Evolutionary conservation across 495 filamentous ascomycete species (phyloP).

Genomic region (Elaphomyces granulatus): DNA sequence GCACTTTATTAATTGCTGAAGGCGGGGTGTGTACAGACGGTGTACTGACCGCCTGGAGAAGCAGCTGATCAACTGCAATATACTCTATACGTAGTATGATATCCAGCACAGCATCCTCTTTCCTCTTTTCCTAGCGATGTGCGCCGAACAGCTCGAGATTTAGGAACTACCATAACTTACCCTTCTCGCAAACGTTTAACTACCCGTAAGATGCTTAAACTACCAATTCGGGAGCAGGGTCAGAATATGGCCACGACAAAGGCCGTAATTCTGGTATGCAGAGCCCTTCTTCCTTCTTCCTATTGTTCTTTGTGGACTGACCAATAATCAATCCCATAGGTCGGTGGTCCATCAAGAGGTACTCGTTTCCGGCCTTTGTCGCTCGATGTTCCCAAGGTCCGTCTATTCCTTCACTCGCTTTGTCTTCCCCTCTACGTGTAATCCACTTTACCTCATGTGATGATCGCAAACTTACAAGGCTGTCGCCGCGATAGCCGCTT

Average conservation of each 20-base stretch:
- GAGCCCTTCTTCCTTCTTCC: background rate
- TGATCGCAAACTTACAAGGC: conserved; percentile 2
- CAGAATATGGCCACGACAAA: conserved; percentile 42
- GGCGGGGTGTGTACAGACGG: too few species aligned
- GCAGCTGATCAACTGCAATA: too few species aligned
- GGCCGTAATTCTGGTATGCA: conserved; percentile 52
- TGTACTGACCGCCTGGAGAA: too few species aligned
- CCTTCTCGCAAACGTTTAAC: too few species aligned
- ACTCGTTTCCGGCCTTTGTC: conserved; percentile 94
- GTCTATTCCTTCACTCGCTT: conserved; percentile 10
- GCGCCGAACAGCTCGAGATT: too few species aligned
- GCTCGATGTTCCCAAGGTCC: conserved; percentile 91
- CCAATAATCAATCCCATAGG: conserved; percentile 37
- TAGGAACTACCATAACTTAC: too few species aligned
- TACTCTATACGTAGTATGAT: too few species aligned
- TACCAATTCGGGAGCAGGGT: conserved; percentile 30
- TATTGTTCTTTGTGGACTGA: conserved; percentile 3
- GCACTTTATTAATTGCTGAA: too few species aligned
- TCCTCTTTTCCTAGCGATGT: too few species aligned
- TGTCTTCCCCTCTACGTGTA: conserved; percentile 9
- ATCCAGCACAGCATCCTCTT: too few species aligned
- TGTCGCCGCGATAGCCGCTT: conserved; percentile 51
- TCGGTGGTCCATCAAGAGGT: conserved; percentile 86
- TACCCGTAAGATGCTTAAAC: conserved; percentile 40
- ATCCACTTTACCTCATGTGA: too few species aligned